Base-by-base conservation (phyloP, 2,329 filamentous ascomycete species). In the Penicillium sp. region DNA sequence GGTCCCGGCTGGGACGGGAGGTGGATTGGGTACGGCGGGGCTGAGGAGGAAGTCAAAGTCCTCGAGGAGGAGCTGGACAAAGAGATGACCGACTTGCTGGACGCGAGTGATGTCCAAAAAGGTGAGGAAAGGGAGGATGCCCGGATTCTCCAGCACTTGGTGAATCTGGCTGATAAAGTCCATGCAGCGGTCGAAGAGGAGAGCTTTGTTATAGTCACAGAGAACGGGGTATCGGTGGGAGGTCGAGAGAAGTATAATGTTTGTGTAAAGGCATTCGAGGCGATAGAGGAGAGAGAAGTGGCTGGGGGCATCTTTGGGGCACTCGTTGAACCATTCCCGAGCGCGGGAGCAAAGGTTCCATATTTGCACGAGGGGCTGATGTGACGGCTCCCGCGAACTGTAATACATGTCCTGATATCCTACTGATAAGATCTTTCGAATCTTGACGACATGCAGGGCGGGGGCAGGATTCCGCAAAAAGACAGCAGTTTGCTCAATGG, bases 341-440 rank as follows among this genome's bases (percentile, higher is more conserved):
- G 87, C 88, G 91, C 92, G 72, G 36, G 70, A 70, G 54, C 75
- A 78, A 22, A 76, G 68, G n/a, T 65, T 69, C 73, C 76, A 79
- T n/a, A 71, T 73, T 41, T 73, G 71, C 9, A 66, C 64, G 44
- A 88, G 83, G 1, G 90, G 83, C 54, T 93, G 87, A 18, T 85
- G 80, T 58, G 91, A 82, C n/a, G 86, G 84, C 2, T 84, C 81
- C 1, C 87, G 85, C 10, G 90, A 89, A 18, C 88, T 90, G 69
- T 95, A 91, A 70, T 95, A 95, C 2, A 97, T 85, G 22, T 89
- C 86, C 69, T 96, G 92, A 68, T 98, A 98, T 86, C 92, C 96
- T 51, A 84, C 84, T 0, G 95, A 98, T 73, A 98, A 89, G 6
- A 91, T 85, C 59, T 89, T 85, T n/a, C 94, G 89, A 9, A 98